Evolutionary conservation across 306 rosid species (phyloP).

Genomic region (Cotoneaster glaucophyllus): DNA sequence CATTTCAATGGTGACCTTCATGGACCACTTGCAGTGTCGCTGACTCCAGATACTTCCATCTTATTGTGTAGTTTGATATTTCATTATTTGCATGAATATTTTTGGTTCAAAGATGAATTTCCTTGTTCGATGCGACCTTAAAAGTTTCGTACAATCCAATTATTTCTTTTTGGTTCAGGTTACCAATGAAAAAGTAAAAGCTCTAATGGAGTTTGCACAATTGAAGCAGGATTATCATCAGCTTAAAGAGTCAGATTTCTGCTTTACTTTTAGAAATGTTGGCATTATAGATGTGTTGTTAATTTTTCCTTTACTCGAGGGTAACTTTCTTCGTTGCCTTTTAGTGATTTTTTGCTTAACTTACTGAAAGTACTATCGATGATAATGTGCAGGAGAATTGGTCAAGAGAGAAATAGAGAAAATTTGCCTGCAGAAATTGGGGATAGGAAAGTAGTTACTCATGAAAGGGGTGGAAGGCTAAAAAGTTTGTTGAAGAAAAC

Average conservation of each 20-base stretch:
- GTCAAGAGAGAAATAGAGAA: slow-evolving; percentile 35
- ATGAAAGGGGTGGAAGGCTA: slow-evolving; percentile 61
- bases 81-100: background rate
- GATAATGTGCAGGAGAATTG: slow-evolving; percentile 52
- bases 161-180: slow-evolving; percentile 49
- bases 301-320: background rate
- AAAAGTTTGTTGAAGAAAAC: slow-evolving; percentile 75
- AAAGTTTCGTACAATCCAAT: background rate
- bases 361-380: slow-evolving; percentile 6
- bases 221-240: slow-evolving; percentile 71
- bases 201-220: slow-evolving; percentile 83
- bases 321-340: background rate
- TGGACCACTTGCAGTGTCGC: background rate
- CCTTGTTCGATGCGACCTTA: background rate
- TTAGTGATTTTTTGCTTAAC: slow-evolving; percentile 10
- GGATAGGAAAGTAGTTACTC: slow-evolving; percentile 37
- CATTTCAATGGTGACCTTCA: background rate
- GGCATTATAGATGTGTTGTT: background rate
- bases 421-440: slow-evolving; percentile 27
- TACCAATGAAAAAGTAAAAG: slow-evolving; percentile 91
- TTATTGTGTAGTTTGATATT: background rate
- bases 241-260: slow-evolving; percentile 61
- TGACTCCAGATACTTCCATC: background rate
- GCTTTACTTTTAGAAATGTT: slow-evolving; percentile 18
- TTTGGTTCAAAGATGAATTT: background rate